Evolutionary conservation across 371 early-diverging fungal genomes (phyloP).

Genomic region (Funneliformis caledonium): DNA sequence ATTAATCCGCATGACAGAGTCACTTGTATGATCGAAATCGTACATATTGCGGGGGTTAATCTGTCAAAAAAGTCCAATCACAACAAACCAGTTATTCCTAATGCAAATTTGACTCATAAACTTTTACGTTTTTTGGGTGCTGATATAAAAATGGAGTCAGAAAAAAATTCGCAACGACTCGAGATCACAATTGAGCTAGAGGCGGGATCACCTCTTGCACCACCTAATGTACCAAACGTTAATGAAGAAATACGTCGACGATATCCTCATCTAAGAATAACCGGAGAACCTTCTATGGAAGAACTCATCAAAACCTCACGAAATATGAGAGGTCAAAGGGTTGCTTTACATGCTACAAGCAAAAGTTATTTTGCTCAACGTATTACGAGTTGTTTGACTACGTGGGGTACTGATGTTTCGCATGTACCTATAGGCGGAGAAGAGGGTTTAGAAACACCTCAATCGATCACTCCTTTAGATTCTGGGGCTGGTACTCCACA

Average conservation of each 20-base stretch:
- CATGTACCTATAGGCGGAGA: constrained; percentile 54
- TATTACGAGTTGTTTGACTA: constrained; percentile 59
- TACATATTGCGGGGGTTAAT: constrained; percentile 48
- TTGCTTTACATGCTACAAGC: constrained; percentile 60
- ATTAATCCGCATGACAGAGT: constrained; percentile 44
- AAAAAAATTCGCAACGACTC: constrained; percentile 47
- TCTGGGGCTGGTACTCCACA: constrained; percentile 41
- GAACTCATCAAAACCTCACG: constrained; percentile 58
- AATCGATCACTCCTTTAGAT: neutral
- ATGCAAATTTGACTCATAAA: constrained; percentile 53
- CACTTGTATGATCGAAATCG: constrained; percentile 57
- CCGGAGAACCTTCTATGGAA: constrained; percentile 59
- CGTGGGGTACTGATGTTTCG: constrained; percentile 62
- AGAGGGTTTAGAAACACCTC: constrained; percentile 5
- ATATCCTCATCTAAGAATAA: constrained; percentile 39
- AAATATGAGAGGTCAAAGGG: constrained; percentile 55
- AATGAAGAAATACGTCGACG: constrained; percentile 35
- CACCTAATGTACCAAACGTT: constrained; percentile 33
- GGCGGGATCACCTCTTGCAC: constrained; percentile 43
- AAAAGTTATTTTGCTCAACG: constrained; percentile 64
- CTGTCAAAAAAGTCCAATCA: constrained; percentile 46
- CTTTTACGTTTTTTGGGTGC: constrained; percentile 58
- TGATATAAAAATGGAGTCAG: constrained; percentile 45
- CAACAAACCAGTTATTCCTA: constrained; percentile 38
- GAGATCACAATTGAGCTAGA: constrained; percentile 51